Base-by-base conservation (phyloP, 2,329 filamentous ascomycete genomes). In the Remersonia thermophila region DNA sequence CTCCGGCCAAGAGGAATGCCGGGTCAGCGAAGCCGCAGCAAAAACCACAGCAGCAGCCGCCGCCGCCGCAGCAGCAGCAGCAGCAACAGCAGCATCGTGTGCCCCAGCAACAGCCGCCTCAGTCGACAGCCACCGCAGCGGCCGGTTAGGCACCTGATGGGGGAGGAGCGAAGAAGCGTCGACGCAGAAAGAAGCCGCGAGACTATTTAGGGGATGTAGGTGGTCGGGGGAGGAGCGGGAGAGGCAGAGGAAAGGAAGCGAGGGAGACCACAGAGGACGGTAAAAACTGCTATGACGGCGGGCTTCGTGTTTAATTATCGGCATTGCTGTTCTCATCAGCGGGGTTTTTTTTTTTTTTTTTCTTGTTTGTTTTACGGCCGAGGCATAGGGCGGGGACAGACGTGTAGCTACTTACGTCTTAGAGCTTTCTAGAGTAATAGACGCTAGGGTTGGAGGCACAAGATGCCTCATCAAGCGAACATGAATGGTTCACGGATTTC, bases 1-100 rank as follows among this genome's bases (percentile, higher is more conserved):
- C 56, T 35, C 48, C 53, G 9, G 53, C 54, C 33, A 71, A 65
- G 54, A 71, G 71, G 53, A 66, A 69, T 25, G 3, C 60, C 56
- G 41, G 60, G 15, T 13, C 23, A 35, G 29, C 26, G 14, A 18
- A 33, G 11, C 66, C 40, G 51, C 66, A 44, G 62, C 68, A 56
- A 62, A 67, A 30, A 33, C 36, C 34, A 33, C 32, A 17, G n/a
- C n/a, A n/a, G n/a, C n/a, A n/a, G n/a, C n/a, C n/a, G n/a, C n/a
- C n/a, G n/a, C n/a, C n/a, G n/a, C n/a, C 60, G 12, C 30, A 40
- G 17, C 33, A 25, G 9, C 35, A 26, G 11, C 39, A 33, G 23
- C 35, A 20, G 20, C 33, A 35, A 9, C 20, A 23, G 9, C 20
- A 23, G 20, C 20, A 23, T 5, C 5, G 20, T 9, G 5, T 23